Percentiles rank a stretch among this genome's conserved stretches.
Conservation (phyloP, 495 filamentous ascomycete genomes). For the Penicillium ucsense region DNA sequence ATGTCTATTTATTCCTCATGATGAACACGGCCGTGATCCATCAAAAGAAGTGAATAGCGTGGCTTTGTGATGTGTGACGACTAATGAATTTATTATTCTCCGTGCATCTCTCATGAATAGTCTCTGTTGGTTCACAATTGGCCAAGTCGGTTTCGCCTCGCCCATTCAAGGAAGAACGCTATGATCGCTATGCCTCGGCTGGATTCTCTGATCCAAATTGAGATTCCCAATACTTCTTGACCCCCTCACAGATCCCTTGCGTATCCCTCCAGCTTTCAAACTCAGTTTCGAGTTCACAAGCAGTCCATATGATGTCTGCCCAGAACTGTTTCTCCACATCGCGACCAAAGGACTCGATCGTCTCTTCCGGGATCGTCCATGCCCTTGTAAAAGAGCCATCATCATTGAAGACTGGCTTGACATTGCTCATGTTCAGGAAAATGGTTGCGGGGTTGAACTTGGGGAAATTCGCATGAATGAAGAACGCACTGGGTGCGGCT, state of each 20-base stretch:
- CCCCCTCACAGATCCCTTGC: conserved; percentile 16
- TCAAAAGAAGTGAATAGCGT: neutral
- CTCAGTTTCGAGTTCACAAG: conserved; percentile 30
- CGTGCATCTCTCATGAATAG: no score
- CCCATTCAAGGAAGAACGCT: no score
- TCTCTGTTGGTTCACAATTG: no score
- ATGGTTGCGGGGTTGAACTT: conserved; percentile 41
- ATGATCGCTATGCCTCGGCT: neutral
- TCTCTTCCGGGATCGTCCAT: conserved; percentile 27
- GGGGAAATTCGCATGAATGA: conserved; percentile 41
- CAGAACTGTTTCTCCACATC: conserved; percentile 43
- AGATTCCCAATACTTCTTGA: conserved; percentile 3
- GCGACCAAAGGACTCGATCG: conserved; percentile 23
- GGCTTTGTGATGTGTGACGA: no score
- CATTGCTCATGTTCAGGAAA: conserved; percentile 21
- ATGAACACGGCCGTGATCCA: no score
- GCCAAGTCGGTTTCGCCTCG: no score
- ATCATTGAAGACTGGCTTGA: conserved; percentile 24
- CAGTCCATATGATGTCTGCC: conserved; percentile 34
- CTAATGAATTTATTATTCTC: no score
- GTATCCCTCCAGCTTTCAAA: conserved; percentile 24
- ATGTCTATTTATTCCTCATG: no score
- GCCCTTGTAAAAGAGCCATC: conserved; percentile 30
- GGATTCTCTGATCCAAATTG: conserved; percentile 3
- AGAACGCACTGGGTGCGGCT: conserved; percentile 23